phyloP scores from a whole-genome alignment of 2,329 filamentous ascomycete genomes.

The Cryphonectria nitschkei region DNA sequence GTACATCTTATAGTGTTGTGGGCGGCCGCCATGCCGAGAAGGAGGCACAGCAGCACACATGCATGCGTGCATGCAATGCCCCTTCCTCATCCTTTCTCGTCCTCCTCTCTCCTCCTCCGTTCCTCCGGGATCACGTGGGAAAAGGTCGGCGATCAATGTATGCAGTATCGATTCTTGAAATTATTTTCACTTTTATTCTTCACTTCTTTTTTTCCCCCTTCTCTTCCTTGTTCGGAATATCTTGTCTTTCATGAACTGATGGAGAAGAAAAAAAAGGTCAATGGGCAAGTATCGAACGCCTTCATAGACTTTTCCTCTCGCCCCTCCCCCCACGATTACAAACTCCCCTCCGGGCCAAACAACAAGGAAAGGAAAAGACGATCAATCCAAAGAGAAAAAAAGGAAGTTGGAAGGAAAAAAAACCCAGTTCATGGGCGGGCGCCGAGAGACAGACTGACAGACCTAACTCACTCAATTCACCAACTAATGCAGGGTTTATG shows the following conservation, averaged over 20 bases:
- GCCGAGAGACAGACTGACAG: neutral
- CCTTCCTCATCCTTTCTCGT: neutral
- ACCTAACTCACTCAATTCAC: neutral
- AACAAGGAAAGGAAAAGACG: neutral
- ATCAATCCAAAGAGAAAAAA: neutral
- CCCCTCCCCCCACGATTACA: too few relatives aligned
- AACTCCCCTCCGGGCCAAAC: neutral
- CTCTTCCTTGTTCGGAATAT: neutral
- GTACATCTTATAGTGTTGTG: neutral
- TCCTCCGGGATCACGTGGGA: neutral
- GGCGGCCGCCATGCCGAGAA: neutral
- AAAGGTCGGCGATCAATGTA: neutral
- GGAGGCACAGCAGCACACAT: neutral
- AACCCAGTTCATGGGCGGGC: neutral
- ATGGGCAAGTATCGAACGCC: neutral
- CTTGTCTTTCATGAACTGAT: neutral
- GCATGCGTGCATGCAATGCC: neutral
- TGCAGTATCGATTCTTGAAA: neutral
- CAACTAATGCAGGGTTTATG: slow-evolving; percentile 1
- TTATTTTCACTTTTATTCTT: neutral
- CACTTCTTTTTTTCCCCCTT: neutral
- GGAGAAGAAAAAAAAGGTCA: neutral
- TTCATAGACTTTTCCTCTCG: too few relatives aligned
- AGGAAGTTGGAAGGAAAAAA: neutral
- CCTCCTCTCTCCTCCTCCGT: neutral